Base-by-base conservation (phyloP, 768 basidiomycete genomes). In the Tulasnella sp. region DNA sequence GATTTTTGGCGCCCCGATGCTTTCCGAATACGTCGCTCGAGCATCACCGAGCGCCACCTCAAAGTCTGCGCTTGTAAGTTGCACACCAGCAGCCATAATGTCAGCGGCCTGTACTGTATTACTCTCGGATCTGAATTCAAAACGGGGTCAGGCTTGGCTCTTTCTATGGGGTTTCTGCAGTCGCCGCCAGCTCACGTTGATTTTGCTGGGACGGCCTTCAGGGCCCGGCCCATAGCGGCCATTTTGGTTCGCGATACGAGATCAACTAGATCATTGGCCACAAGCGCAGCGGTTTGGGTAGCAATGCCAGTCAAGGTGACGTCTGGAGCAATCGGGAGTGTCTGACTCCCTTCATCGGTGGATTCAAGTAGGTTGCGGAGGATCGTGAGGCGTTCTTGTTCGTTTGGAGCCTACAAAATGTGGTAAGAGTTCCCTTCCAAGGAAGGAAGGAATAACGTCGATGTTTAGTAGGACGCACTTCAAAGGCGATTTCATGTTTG, bases 1-100 rank as follows among this genome's bases (percentile, higher is more conserved):
- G 34, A 99, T 99, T 65, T 87, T 93, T 0, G 96, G 96, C 24
- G 92, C 91, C n/a, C 94, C 95, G 61, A 98, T 95, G 67, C 80
- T 90, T 68, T 93, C 89, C 7, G 89, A 86, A 70, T 94, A 94
- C 0, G 86, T 79, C 9, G 79, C 73, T 56, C 92, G 76, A 11
- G 87, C 86, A 62, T 83, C 79, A 11, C 77, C 75, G 19, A 98
- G 75, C 0, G 90, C 91, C 15, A 65, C 59, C 3, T 85, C 79
- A 65, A 98, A 85, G 67, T 97, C 91, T 43, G 75, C 74, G 0
- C 76, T 75, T 4, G 70, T 71, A 38, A 78, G 63, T 0, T 70
- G 56, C 13, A 77, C 19, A 8, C 77, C 77, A 0, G 76, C 73
- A 2, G 63, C 58, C n/a, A 51, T 50, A 21, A 70, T n/a, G 54